Conservation (phyloP, 148 eudicot genomes). For the Cornus suecica region DNA sequence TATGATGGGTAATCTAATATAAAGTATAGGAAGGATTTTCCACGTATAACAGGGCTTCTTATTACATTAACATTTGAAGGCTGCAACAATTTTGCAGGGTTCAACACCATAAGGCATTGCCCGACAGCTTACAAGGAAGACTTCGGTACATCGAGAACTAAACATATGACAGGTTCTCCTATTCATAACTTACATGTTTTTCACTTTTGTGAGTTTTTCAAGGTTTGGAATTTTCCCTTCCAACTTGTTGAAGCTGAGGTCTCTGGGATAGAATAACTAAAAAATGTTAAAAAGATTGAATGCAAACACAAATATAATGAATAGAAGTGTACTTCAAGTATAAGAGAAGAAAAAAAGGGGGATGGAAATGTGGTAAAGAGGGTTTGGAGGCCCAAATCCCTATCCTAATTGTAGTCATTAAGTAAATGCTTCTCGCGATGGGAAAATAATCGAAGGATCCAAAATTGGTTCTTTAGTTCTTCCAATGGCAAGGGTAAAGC, state of each 20-base stretch:
- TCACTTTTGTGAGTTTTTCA: conserved; percentile 10
- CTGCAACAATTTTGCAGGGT: neutral
- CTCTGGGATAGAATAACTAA: conserved; percentile 26
- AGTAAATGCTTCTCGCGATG: neutral
- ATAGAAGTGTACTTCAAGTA: too few species aligned
- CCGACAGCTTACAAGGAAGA: neutral
- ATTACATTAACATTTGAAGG: neutral
- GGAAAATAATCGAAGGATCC: neutral
- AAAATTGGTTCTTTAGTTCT: too few species aligned
- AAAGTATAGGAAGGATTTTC: neutral
- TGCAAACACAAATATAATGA: too few species aligned
- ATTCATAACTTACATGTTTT: conserved; percentile 35
- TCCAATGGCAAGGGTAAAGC: too few species aligned
- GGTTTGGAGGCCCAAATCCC: too few species aligned
- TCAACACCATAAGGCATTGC: neutral
- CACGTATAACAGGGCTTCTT: neutral
- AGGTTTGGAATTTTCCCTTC: conserved; percentile 37
- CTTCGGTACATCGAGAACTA: neutral
- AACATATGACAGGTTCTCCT: neutral
- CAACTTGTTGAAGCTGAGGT: conserved; percentile 62
- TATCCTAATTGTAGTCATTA: too few species aligned
- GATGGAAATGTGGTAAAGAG: too few species aligned
- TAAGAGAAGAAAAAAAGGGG: too few species aligned
- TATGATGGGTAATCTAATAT: neutral
- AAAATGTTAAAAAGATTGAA: too few species aligned